Base-by-base conservation (phyloP, 306 rosid genomes). In the Glycine latifolia region DNA sequence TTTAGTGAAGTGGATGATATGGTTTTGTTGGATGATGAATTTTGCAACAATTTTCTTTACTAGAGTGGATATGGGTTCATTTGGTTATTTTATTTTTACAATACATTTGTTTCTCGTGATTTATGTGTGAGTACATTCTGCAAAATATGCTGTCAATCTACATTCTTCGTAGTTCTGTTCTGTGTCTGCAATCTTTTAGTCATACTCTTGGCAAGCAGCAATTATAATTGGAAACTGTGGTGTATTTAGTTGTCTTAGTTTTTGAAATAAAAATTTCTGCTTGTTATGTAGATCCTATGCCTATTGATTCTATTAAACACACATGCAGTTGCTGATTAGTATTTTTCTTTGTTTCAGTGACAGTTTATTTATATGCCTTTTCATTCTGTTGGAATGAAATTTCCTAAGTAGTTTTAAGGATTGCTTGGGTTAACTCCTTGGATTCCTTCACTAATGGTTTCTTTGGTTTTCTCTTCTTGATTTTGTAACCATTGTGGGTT, bases 1-100 rank as follows among this genome's bases (percentile, higher is more conserved):
- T 37, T 17, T 16, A 65, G 14, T 35, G 17, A 33, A 44, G 2
- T 26, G 31, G 15, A 48, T 37, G 66, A 35, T 49, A 47, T 56
- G 86, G 46, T 63, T 84, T 48, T 77, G 63, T 69, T 58, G 49
- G 76, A 67, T 71, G 9, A 26, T 26, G 31, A 26, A 26, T 26
- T 26, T 26, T 26, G 31, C 31, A 26, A 2, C 2, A 26, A 26
- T 26, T 48, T 82, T 17, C n/a, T 48, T 9, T 16, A 67, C 35
- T 37, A 41, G 46, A 47, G 46, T 41, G 17, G 58, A 49, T 26
- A 31, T 60, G 65, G 3, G 66, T 77, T 33, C 3, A 26, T 4
- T 10, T 73, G 31, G 31, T 26, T 26, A 26, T 26, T 26, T 26
- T 26, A 26, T 0, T 26, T 26, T 35, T 33, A 4, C 12, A 15